phyloP scores from a whole-genome alignment of 495 filamentous ascomycete species.

The Friedmanniomyces endolithicus region DNA sequence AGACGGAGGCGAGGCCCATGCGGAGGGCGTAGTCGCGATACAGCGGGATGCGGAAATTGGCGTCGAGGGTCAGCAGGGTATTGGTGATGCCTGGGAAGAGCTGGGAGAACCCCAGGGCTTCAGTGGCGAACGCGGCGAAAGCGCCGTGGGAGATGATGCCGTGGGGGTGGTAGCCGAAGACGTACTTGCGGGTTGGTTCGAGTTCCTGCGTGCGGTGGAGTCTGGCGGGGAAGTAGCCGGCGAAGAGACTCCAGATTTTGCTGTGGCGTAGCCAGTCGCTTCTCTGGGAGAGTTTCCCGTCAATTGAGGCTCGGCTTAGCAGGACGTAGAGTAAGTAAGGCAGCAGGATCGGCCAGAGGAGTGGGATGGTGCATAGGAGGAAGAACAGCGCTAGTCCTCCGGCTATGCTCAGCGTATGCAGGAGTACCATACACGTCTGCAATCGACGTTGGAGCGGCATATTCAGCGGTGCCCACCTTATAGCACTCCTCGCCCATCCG shows the following conservation, averaged over 20 bases:
- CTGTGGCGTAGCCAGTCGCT: slow-evolving; percentile 59
- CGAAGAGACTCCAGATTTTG: slow-evolving; percentile 78
- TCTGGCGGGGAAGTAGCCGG: slow-evolving; percentile 78
- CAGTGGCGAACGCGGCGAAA: slow-evolving; percentile 83
- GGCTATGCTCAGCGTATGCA: slow-evolving; percentile 73
- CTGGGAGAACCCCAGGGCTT: slow-evolving; percentile 73
- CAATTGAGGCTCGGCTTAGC: slow-evolving; percentile 60
- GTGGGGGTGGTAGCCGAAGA: slow-evolving; percentile 95
- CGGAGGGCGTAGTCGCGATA: slow-evolving; percentile 85
- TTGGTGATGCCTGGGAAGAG: slow-evolving; percentile 96
- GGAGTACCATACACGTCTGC: slow-evolving; percentile 75
- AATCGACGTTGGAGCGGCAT: slow-evolving; percentile 74
- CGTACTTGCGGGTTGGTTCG: slow-evolving; percentile 77
- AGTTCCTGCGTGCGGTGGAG: slow-evolving; percentile 76
- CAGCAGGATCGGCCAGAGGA: slow-evolving; percentile 85
- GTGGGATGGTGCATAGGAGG: slow-evolving; percentile 75
- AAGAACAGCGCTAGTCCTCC: slow-evolving; percentile 71
- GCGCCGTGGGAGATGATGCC: slow-evolving; percentile 95
- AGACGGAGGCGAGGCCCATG: slow-evolving; percentile 79
- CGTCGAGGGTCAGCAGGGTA: slow-evolving; percentile 79
- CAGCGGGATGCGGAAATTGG: slow-evolving; percentile 86
- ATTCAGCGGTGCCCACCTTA: slow-evolving; percentile 79
- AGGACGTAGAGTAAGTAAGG: slow-evolving; percentile 78
- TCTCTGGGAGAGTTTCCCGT: slow-evolving; percentile 61
- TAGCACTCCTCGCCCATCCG: slow-evolving; percentile 33